Conservation (phyloP, 495 filamentous ascomycete genomes). For the Aspergillus campestris region DNA sequence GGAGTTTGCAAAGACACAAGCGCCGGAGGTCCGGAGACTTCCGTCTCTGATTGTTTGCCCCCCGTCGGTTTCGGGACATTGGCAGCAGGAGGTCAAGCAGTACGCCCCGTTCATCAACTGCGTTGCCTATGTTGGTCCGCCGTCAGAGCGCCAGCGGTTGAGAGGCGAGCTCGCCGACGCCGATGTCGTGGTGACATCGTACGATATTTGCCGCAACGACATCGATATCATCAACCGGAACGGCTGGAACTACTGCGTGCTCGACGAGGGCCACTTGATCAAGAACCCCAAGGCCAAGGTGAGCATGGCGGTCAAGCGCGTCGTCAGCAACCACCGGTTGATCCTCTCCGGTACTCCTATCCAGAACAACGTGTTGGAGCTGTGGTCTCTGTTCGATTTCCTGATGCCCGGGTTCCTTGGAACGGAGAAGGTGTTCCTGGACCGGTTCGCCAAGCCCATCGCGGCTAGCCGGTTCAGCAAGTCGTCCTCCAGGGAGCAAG, state of each 20-base stretch:
- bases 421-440: conserved; percentile 96
- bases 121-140: conserved; percentile 83
- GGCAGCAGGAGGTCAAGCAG: conserved; percentile 92
- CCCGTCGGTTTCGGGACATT: conserved; percentile 94
- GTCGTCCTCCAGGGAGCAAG: conserved; percentile 96
- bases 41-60: conserved; percentile 95
- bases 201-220: conserved; percentile 94
- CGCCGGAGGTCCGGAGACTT: conserved; percentile 65
- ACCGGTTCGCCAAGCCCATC: conserved; percentile 96
- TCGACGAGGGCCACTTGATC: conserved; percentile 96
- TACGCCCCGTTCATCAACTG: conserved; percentile 90
- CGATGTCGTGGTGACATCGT: conserved; percentile 93
- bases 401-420: conserved; percentile 97
- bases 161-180: conserved; percentile 59
- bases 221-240: conserved; percentile 72
- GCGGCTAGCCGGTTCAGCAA: conserved; percentile 90
- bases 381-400: conserved; percentile 99
- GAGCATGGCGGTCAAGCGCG: conserved; percentile 78
- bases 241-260: conserved; percentile 93
- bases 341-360: conserved; percentile 97
- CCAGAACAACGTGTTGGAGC: conserved; percentile 93
- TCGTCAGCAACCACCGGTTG: conserved; percentile 84
- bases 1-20: conserved; percentile 71
- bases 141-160: conserved; percentile 63
- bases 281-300: conserved; percentile 97